Percentiles rank a stretch among this genome's conserved stretches.
These are phyloP conservation scores for Rubroshorea leprosula DNA, from an alignment of 345 rosid species.

Conservation along the genomic window DNA sequence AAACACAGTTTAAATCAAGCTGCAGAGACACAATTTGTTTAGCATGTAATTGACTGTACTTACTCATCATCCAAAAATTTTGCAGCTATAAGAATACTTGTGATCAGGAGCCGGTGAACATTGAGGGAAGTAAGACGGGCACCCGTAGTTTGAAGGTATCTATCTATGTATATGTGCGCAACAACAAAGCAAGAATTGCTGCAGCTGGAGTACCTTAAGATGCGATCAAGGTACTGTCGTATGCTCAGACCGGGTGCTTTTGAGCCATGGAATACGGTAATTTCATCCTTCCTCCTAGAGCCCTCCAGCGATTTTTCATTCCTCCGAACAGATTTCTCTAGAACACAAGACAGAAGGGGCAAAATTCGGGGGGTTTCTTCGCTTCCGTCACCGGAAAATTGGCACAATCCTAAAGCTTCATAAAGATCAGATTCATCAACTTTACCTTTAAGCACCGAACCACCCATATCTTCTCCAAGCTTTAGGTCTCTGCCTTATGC, in stretches of 20 bases:
- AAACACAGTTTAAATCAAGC: neutral
- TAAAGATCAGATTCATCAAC: slow-evolving; percentile 3
- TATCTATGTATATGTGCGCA: slow-evolving; percentile 21
- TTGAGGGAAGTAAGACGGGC: slow-evolving; percentile 34
- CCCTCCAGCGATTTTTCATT: neutral
- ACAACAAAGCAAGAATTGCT: slow-evolving; percentile 19
- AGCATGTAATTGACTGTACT: slow-evolving; percentile 6
- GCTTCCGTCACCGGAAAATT: neutral
- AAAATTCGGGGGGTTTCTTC: slow-evolving; percentile 1
- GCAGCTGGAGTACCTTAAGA: slow-evolving; percentile 15
- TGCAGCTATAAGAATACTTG: slow-evolving; percentile 34
- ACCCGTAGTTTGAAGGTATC: slow-evolving; percentile 19
- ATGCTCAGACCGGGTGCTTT: slow-evolving; percentile 7
- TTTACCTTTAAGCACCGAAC: neutral
- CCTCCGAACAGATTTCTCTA: slow-evolving; percentile 10
- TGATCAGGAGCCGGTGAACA: slow-evolving; percentile 39
- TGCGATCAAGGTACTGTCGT: slow-evolving; percentile 5
- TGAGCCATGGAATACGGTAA: slow-evolving; percentile 15
- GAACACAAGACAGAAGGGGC: slow-evolving; percentile 6
- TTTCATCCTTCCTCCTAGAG: neutral
- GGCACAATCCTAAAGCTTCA: neutral
- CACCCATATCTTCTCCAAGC: neutral
- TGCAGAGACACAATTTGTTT: neutral
- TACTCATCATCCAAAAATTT: slow-evolving; percentile 38
- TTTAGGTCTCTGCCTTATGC: no score